Evolutionary conservation across 352 stramenopile species (phyloP).

Genomic region (Globisporangium echinulatum): DNA sequence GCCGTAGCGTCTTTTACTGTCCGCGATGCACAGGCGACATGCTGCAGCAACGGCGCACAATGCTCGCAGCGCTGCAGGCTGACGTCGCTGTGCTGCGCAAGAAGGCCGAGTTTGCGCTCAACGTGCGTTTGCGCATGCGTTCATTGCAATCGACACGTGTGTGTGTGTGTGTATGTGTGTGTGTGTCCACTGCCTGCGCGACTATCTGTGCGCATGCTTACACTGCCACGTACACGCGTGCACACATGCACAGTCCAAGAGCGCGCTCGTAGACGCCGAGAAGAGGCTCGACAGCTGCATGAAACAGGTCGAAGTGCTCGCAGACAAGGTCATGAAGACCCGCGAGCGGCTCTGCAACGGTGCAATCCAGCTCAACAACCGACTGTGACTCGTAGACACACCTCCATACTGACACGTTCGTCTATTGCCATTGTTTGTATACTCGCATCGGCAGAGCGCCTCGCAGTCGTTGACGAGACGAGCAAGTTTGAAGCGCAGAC

Average conservation of each 20-base stretch:
- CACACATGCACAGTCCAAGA: slow-evolving; percentile 30
- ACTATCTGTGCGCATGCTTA: neutral
- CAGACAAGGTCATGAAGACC: slow-evolving; percentile 64
- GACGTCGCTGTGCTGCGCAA: slow-evolving; percentile 76
- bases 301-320: slow-evolving; percentile 47
- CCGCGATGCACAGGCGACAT: slow-evolving; percentile 54
- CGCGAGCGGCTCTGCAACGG: slow-evolving; percentile 61
- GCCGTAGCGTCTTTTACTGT: slow-evolving; percentile 49
- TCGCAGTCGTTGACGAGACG: slow-evolving; percentile 48
- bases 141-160: too few relatives aligned
- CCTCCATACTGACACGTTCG: too few relatives aligned
- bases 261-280: slow-evolving; percentile 42
- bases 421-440: neutral
- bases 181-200: neutral
- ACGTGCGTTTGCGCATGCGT: slow-evolving; percentile 19
- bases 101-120: slow-evolving; percentile 65
- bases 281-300: slow-evolving; percentile 39
- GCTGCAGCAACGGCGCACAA: slow-evolving; percentile 73
- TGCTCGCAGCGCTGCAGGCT: slow-evolving; percentile 64
- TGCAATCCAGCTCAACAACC: slow-evolving; percentile 4
- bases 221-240: neutral
- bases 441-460: slow-evolving; percentile 25
- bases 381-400: too few relatives aligned
- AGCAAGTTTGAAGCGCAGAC: slow-evolving; percentile 42
- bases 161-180: neutral